These are phyloP conservation scores for Ambrosia hybrid DNA, from an alignment of 140 eudicot species.

Conservation along the genomic window DNA sequence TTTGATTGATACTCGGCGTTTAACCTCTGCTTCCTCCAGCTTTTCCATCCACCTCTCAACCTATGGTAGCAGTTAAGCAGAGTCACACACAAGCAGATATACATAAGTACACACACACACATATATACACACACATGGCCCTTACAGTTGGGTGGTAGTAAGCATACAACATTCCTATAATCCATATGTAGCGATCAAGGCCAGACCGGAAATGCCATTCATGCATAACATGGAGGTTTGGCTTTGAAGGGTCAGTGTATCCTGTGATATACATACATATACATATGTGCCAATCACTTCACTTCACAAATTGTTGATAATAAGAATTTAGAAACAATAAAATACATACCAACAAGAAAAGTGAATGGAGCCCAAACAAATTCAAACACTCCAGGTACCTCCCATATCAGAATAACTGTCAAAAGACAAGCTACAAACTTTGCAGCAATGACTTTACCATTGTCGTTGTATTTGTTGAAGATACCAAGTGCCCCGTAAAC, in stretches of 20 bases:
- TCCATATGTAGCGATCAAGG: conserved; percentile 96
- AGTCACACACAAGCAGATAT: neutral
- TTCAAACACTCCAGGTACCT: conserved; percentile 89
- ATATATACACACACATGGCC: neutral
- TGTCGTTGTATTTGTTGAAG: conserved; percentile 69
- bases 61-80: conserved; percentile 37
- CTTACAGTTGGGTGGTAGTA: conserved; percentile 91
- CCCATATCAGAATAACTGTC: conserved; percentile 82
- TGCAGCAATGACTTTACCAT: conserved; percentile 66
- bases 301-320: conserved; percentile 1
- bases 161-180: conserved; percentile 91
- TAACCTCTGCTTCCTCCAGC: conserved; percentile 76
- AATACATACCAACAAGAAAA: conserved; percentile 69
- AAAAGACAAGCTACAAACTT: conserved; percentile 64
- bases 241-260: conserved; percentile 81
- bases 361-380: conserved; percentile 81
- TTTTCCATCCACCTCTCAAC: conserved; percentile 98
- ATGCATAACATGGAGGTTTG: conserved; percentile 49
- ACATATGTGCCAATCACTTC: conserved; percentile 11
- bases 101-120: neutral
- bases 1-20: conserved; percentile 68
- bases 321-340: neutral
- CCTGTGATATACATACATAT: conserved; percentile 33
- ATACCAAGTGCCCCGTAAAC: conserved; percentile 91
- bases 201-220: conserved; percentile 97